These are phyloP conservation scores for Pharnaceum exiguum DNA, from an alignment of 148 eudicot species.

Conservation along the genomic window DNA sequence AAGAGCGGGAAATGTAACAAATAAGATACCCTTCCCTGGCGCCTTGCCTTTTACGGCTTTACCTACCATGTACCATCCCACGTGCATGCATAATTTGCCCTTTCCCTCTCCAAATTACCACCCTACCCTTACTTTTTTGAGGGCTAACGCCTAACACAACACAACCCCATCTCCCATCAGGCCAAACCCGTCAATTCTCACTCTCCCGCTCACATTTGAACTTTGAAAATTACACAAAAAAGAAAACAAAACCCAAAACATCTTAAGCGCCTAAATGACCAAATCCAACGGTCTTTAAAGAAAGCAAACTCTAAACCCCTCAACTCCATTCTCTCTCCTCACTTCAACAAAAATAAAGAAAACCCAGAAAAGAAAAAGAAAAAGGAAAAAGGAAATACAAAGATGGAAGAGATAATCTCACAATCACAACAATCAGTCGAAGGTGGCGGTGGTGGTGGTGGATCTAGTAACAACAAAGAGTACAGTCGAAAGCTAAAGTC, in stretches of 20 bases:
- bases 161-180: too few relatives aligned
- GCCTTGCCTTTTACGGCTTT: not conserved
- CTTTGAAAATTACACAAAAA: too few relatives aligned
- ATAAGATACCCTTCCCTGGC: not conserved
- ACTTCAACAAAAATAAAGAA: not conserved
- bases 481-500: constrained; percentile 89
- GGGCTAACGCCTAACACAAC: too few relatives aligned
- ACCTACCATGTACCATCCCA: constrained; percentile 1
- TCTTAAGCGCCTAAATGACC: too few relatives aligned
- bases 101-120: not conserved
- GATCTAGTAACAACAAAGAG: constrained; percentile 44
- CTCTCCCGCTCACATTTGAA: too few relatives aligned
- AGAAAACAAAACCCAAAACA: too few relatives aligned
- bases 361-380: constrained; percentile 24
- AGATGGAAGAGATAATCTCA: constrained; percentile 37
- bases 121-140: too few relatives aligned
- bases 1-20: not conserved
- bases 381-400: not conserved
- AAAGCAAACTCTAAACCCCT: not conserved
- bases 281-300: constrained; percentile 7
- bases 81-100: not conserved
- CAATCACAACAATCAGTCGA: constrained; percentile 6
- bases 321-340: not conserved
- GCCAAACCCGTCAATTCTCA: too few relatives aligned
- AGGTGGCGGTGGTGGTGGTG: too few relatives aligned